Conservation (phyloP, 805 yeast species). For the Ogataea zsoltii region DNA sequence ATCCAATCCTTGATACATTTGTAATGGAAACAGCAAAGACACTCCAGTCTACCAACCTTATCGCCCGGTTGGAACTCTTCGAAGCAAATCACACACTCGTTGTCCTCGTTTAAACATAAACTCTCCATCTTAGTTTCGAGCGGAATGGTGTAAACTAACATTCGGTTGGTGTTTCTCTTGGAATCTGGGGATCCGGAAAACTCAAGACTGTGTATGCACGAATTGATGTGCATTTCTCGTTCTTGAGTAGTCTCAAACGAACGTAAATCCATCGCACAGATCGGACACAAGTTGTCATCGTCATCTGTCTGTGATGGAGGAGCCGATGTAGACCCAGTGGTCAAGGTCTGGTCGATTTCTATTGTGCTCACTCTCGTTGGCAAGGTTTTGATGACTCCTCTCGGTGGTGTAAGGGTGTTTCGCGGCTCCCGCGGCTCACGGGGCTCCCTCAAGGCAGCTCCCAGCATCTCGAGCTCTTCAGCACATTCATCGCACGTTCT, state of each 20-base stretch:
- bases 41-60: slow-evolving; percentile 87
- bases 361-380: slow-evolving; percentile 19
- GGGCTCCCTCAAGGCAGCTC: slow-evolving; percentile 38
- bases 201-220: slow-evolving; percentile 63
- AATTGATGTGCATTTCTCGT: slow-evolving; percentile 67
- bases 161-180: slow-evolving; percentile 64
- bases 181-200: slow-evolving; percentile 63
- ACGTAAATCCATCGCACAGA: slow-evolving; percentile 37
- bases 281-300: slow-evolving; percentile 42
- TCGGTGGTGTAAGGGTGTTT: not conserved
- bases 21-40: slow-evolving; percentile 92
- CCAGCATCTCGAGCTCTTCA: slow-evolving; percentile 56
- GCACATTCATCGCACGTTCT: slow-evolving; percentile 77
- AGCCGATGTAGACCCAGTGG: not conserved
- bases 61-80: slow-evolving; percentile 87
- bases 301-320: not conserved
- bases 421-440: not conserved
- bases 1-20: slow-evolving; percentile 92
- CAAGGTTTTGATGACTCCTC: slow-evolving; percentile 17
- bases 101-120: slow-evolving; percentile 39
- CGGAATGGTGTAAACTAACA: slow-evolving; percentile 76
- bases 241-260: slow-evolving; percentile 29
- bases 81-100: slow-evolving; percentile 92
- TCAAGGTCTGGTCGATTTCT: slow-evolving; percentile 7
- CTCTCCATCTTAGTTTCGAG: slow-evolving; percentile 32